Base-by-base conservation (phyloP, 2,329 filamentous ascomycete genomes). In the Colletotrichum magnum region DNA sequence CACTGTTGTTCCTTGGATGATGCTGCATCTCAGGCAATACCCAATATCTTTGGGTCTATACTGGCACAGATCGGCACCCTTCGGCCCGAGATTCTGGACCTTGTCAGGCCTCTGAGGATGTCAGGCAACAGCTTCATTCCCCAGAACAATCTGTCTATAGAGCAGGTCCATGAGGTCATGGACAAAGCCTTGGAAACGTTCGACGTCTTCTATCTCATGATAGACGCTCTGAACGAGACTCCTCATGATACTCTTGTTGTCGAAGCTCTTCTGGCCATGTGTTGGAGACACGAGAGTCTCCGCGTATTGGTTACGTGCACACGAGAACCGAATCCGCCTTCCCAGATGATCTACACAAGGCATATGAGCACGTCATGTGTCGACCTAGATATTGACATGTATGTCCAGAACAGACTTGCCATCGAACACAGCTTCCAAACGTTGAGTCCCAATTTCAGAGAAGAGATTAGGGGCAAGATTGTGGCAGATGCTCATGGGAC, bases 31-130 rank as follows among this genome's bases (percentile, higher is more conserved):
- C 76, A 77, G 57, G 70, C 72, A n/a, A 64, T 74, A 1, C 54
- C 70, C 43, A 76, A 76, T 53, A 69, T 77, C n/a, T 72, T 78
- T 58, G 75, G 74, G 50, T 77, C 75, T 47, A 66, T 78, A 18
- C 65, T 77, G 15, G 73, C 74, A 21, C 73, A 77, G 43, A 64
- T 75, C 4, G 70, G 58, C 24, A 50, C 48, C 48, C 45, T 58
- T 5, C 56, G 53, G 2, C 71, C 72, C 12, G 62, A 70, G 0
- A 60, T 75, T 21, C 68, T 73, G 16, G 57, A 73, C n/a, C 58
- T 71, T 28, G 66, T 74, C 36, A 58, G 68, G 18, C 71, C 65
- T 2, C 72, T 73, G 18, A 71, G 64, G 4, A 71, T 56, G 15
- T 41, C 51, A 2, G 53, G 48, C n/a, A 53, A 64, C 1, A 52